phyloP scores from a whole-genome alignment of 148 eudicot species.

The Chenopodium suecicum region DNA sequence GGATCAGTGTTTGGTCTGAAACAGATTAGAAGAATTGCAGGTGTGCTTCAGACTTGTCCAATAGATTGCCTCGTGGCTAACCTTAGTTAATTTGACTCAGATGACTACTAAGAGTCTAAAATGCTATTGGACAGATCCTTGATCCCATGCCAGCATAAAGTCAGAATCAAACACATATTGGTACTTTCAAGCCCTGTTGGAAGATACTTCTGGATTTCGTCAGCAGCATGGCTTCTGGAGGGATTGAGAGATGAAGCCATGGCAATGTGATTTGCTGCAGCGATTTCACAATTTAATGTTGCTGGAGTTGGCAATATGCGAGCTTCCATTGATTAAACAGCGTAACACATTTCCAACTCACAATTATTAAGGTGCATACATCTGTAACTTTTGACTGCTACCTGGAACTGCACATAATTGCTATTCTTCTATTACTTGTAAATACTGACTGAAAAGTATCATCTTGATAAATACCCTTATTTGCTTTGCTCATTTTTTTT shows the following conservation, averaged over 20 bases:
- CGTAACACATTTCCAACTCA: background rate
- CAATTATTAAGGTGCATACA: constrained; percentile 5
- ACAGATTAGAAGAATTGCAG: constrained; percentile 24
- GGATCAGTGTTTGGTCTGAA: constrained; percentile 69
- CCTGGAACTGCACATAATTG: constrained; percentile 7
- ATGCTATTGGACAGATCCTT: background rate
- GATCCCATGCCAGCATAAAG: background rate
- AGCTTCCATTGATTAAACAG: background rate
- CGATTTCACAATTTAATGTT: background rate
- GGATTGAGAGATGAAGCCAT: background rate
- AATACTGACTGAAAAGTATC: background rate
- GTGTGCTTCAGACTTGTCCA: background rate
- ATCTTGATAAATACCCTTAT: background rate
- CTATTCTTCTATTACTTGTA: constrained; percentile 6
- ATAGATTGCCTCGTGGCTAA: constrained; percentile 11
- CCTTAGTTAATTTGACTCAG: constrained; percentile 12
- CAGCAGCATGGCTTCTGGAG: constrained; percentile 3
- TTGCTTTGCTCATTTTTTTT: background rate
- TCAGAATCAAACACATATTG: background rate
- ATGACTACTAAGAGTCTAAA: background rate
- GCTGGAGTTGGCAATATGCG: background rate
- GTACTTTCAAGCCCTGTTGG: background rate
- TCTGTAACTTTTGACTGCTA: constrained; percentile 6
- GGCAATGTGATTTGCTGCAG: background rate
- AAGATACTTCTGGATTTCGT: constrained; percentile 1